These are phyloP conservation scores for Cytospora piceicola DNA, from an alignment of 2,329 filamentous ascomycete genomes.

Conservation along the genomic window DNA sequence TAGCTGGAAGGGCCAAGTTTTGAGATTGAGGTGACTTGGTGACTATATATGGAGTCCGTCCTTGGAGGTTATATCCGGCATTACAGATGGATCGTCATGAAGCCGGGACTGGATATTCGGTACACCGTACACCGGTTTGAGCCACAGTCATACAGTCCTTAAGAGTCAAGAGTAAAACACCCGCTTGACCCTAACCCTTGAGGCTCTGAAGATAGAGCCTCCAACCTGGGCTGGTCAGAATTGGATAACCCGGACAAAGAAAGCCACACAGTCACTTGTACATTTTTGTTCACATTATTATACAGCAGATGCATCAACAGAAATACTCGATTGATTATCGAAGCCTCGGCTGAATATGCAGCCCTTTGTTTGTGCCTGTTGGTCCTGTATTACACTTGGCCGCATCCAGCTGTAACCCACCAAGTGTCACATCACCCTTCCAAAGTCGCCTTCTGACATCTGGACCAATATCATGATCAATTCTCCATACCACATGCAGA, in stretches of 20 bases:
- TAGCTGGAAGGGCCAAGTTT: background rate
- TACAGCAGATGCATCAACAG: background rate
- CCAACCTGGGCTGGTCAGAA: too few relatives aligned
- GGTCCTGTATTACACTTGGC: slow-evolving; percentile 17
- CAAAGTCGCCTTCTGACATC: background rate
- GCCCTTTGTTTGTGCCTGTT: slow-evolving; percentile 22
- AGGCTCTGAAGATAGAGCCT: background rate
- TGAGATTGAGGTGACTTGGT: too few relatives aligned
- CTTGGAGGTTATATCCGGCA: background rate
- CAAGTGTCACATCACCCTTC: slow-evolving; percentile 3
- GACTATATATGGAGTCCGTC: too few relatives aligned
- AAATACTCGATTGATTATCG: background rate
- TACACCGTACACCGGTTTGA: too few relatives aligned
- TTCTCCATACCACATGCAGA: background rate
- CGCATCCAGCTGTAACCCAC: slow-evolving; percentile 13
- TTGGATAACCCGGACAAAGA: background rate
- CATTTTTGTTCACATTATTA: too few relatives aligned
- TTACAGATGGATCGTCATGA: background rate
- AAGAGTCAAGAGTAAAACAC: too few relatives aligned
- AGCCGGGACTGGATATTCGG: too few relatives aligned
- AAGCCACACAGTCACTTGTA: background rate
- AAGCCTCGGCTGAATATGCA: slow-evolving; percentile 18
- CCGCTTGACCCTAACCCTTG: background rate
- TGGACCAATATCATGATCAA: background rate
- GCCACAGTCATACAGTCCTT: too few relatives aligned